Percentiles rank a stretch among this genome's conserved stretches.
phyloP scores from a whole-genome alignment of 2,329 filamentous ascomycete genomes.

The Phyllosticta citrichinensis region DNA sequence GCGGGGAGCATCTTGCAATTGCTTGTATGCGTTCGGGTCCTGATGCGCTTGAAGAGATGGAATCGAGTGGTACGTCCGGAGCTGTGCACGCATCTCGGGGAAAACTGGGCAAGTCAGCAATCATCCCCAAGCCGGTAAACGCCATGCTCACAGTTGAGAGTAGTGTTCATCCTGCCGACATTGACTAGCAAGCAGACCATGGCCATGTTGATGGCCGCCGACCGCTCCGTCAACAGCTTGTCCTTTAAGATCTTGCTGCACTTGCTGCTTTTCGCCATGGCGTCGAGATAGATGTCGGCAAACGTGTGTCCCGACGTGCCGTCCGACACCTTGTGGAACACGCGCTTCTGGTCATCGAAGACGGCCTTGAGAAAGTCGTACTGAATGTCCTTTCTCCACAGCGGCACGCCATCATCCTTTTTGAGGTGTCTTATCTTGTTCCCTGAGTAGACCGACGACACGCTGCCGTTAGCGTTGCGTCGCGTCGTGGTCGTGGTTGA shows the following conservation, averaged over 20 bases:
- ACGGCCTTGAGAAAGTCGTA: slow-evolving; percentile 74
- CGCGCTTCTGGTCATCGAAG: slow-evolving; percentile 63
- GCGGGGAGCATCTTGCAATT: slow-evolving; percentile 89
- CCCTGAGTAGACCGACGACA: slow-evolving; percentile 56
- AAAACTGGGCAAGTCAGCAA: slow-evolving; percentile 57
- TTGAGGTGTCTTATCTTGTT: slow-evolving; percentile 79
- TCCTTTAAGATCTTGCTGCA: slow-evolving; percentile 97
- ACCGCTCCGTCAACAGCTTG: slow-evolving; percentile 84
- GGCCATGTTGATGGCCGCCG: slow-evolving; percentile 93
- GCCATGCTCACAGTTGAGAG: slow-evolving; percentile 71
- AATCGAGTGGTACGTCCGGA: slow-evolving; percentile 96
- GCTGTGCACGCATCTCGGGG: slow-evolving; percentile 95
- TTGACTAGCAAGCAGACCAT: slow-evolving; percentile 98
- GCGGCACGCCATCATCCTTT: slow-evolving; percentile 77
- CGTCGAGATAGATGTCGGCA: slow-evolving; percentile 94
- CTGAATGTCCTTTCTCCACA: slow-evolving; percentile 82
- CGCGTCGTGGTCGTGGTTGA: slow-evolving; percentile 43
- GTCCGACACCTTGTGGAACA: slow-evolving; percentile 91
- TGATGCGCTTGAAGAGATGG: slow-evolving; percentile 91
- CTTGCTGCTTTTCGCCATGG: slow-evolving; percentile 97
- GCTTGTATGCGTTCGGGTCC: slow-evolving; percentile 93
- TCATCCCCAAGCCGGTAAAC: slow-evolving; percentile 7
- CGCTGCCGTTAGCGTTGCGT: slow-evolving; percentile 54
- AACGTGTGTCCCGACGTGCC: slow-evolving; percentile 65
- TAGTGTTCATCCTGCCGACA: slow-evolving; percentile 97